phyloP scores from a whole-genome alignment of 768 basidiomycete genomes.

The Auriscalpium vulgare region DNA sequence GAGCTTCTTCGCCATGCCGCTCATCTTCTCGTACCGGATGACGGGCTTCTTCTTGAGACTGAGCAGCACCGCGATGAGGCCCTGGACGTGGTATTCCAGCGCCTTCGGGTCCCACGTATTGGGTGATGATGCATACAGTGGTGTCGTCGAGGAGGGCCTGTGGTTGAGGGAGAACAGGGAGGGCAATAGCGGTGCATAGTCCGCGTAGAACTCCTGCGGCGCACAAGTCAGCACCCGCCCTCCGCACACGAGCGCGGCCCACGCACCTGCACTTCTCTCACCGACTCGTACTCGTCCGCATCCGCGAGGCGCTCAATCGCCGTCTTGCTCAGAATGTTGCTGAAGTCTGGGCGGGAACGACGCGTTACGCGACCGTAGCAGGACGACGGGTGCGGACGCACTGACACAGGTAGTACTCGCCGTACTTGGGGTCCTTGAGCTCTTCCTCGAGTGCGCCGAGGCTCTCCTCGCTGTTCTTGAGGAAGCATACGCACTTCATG shows the following conservation, averaged over 20 bases:
- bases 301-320: slow-evolving; percentile 90
- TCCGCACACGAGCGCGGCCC: background rate
- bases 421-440: slow-evolving; percentile 85
- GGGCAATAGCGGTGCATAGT: slow-evolving; percentile 83
- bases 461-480: slow-evolving; percentile 76
- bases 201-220: slow-evolving; percentile 90
- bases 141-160: slow-evolving; percentile 49
- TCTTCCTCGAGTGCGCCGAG: slow-evolving; percentile 79
- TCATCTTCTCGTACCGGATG: slow-evolving; percentile 92
- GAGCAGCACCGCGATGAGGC: slow-evolving; percentile 77
- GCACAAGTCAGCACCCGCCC: slow-evolving; percentile 5
- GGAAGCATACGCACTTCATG: slow-evolving; percentile 94
- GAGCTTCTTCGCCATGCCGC: slow-evolving; percentile 83
- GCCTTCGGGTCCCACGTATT: slow-evolving; percentile 69
- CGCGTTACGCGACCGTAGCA: slow-evolving; percentile 1
- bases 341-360: slow-evolving; percentile 63
- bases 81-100: slow-evolving; percentile 71
- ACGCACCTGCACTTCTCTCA: slow-evolving; percentile 89
- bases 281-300: slow-evolving; percentile 93
- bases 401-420: slow-evolving; percentile 99
- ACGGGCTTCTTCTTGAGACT: slow-evolving; percentile 95
- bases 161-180: slow-evolving; percentile 85
- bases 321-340: slow-evolving; percentile 83
- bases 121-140: slow-evolving; percentile 66
- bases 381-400: slow-evolving; percentile 49